Base-by-base conservation (phyloP, 768 basidiomycete species). In the Mrakia gelida region DNA sequence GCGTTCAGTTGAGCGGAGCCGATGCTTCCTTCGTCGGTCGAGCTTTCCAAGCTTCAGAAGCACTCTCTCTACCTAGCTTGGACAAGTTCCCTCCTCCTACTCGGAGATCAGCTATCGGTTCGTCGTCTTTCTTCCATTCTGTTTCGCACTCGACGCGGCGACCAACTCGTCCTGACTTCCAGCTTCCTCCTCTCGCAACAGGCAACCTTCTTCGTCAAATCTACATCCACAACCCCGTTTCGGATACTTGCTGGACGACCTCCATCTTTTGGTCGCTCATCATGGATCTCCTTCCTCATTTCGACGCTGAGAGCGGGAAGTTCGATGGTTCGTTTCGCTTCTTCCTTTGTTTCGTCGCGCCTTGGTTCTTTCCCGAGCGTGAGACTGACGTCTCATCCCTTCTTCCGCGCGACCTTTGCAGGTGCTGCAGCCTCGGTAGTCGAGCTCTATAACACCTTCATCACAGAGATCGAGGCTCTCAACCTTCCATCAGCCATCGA, bases 191-290 rank as follows among this genome's bases (percentile, higher is more conserved):
- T 38, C 75, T 38, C 49, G 45, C 81, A 11, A 10, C 45, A 90
- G 94, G 93, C 7, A 84, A 91, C 45, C 83, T 92, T 6, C 86
- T 96, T 59, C 88, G 94, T 43, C 86, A 92, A 13, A 89, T 87
- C 83, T 81, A 82, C 52, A 87, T 94, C 18, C 92, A 94, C 81
- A 90, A 90, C 82, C 84, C 87, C 0, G 82, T 84, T 43, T 88
- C 88, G 9, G 92, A 89, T 23, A 87, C 88, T 16, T 87, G 89
- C 68, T 95, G 92, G 93, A 86, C 89, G 30, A 87, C 87, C 5
- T 91, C 92, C 13, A 80, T 92, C 54, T 82, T 94, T 13, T 94
- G 94, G 83, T 89, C 93, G 2, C 84, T 94, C 61, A 86, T 92
- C 9, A 89, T 89, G 81, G 92, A 95, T 80, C 84, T 94, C 18